These are phyloP conservation scores for Aureobasidium subglaciale DNA, from an alignment of 2,329 filamentous ascomycete species.

Conservation along the genomic window DNA sequence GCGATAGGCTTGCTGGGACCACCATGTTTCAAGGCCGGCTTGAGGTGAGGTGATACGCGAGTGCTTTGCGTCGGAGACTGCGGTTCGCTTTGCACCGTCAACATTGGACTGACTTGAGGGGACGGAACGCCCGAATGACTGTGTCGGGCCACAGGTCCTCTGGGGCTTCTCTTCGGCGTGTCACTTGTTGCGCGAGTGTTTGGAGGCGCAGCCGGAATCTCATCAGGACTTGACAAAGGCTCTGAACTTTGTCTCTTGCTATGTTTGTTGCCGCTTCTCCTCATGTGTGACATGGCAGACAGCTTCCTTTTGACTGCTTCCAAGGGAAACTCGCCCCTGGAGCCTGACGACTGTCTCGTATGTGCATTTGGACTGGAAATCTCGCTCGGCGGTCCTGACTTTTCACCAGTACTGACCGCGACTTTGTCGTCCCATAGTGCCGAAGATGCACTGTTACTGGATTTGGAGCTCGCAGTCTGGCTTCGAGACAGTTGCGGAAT, in stretches of 20 bases:
- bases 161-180: background rate
- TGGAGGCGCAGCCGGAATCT: background rate
- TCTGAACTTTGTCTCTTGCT: background rate
- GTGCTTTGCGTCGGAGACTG: background rate
- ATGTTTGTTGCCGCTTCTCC: background rate
- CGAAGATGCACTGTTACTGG: background rate
- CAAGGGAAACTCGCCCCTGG: background rate
- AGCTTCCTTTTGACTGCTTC: conserved; percentile 3
- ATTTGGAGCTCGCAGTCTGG: background rate
- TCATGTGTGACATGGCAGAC: background rate
- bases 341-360: background rate
- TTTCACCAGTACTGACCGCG: background rate
- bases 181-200: background rate
- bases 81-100: background rate
- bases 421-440: background rate
- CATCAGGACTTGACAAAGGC: background rate
- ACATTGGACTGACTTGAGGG: background rate
- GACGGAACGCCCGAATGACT: background rate
- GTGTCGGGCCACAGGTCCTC: background rate
- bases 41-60: background rate
- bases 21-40: background rate
- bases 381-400: background rate
- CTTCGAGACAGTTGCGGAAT: background rate
- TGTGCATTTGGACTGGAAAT: background rate
- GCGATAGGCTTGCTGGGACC: conserved; percentile 17